A percentile compares a stretch with the other conserved stretches of the same genome.
Evolutionary conservation across 73 alveolate species (phyloP).

Genomic region (Uronychia setigera): DNA sequence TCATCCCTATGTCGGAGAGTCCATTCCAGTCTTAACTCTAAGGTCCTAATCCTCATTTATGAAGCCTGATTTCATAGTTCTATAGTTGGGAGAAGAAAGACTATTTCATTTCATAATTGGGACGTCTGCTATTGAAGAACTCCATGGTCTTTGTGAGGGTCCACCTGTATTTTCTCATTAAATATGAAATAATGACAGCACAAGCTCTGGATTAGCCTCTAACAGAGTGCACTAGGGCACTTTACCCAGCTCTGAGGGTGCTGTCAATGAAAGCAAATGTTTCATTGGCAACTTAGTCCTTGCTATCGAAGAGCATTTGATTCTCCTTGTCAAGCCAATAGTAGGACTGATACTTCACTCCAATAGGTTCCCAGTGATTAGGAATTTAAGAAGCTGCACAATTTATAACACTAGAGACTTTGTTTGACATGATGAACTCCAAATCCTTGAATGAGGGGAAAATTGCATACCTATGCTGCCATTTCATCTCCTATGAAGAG

Average conservation of each 20-base stretch:
- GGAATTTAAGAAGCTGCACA: conserved; percentile 69
- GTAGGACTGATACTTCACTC: conserved; percentile 59
- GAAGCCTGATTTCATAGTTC: conserved; percentile 55
- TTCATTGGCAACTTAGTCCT: conserved; percentile 85
- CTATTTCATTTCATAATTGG: conserved; percentile 83
- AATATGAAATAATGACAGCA: conserved; percentile 89
- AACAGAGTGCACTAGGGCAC: conserved; percentile 90
- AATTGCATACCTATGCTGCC: conserved; percentile 71
- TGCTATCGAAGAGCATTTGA: conserved; percentile 79
- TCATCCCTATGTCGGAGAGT: not conserved
- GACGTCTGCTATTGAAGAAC: conserved; percentile 82
- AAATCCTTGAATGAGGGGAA: conserved; percentile 58
- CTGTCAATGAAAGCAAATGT: conserved; percentile 88
- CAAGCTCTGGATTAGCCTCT: conserved; percentile 93
- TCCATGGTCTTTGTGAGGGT: conserved; percentile 84
- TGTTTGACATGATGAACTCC: conserved; percentile 75
- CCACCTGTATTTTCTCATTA: conserved; percentile 94
- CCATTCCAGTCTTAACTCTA: conserved; percentile 38
- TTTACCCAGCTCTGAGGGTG: conserved; percentile 81
- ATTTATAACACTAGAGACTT: conserved; percentile 78
- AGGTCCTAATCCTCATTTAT: conserved; percentile 34
- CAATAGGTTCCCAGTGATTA: conserved; percentile 64
- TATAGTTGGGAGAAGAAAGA: conserved; percentile 64
- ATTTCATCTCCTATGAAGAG: conserved; percentile 74
- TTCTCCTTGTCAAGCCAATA: conserved; percentile 73